Base-by-base conservation (phyloP, 2,329 filamentous ascomycete species). In the Proliferodiscus dingleyae region DNA sequence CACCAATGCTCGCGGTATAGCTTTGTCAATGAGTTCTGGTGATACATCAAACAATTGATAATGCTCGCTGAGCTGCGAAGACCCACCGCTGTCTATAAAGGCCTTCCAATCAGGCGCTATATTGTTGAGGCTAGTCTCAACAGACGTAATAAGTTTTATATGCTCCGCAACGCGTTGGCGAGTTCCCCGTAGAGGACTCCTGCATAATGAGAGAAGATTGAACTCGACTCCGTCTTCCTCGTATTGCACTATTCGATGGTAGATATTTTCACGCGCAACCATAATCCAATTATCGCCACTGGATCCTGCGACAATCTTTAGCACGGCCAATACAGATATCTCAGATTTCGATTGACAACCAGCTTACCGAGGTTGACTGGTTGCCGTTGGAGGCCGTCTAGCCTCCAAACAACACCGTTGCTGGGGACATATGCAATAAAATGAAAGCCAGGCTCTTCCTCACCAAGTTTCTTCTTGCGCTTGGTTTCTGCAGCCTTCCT, bases 361-460 rank as follows among this genome's bases (percentile, higher is more conserved):
- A 42, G 52, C 50, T 45, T 63, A 67, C 83, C 83, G 45, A 89
- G 70, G 45, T 73, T 76, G 26, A 80, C 75, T 3, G 89, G 91
- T 52, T 82, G 79, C 33, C 71, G 71, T 62, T 90, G 81, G 18
- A 96, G 71, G 4, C 91, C 91, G 64, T 97, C 91, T 4, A 97
- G 79, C 63, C 90, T 87, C 89, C 89, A 96, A 11, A 95, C 77
- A 45, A 79, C 71, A 2, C 79, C 82, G n/a, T 77, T 73, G 11
- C 81, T 77, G 2, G 88, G 87, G 23, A 96, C 81, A 61, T 91
- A 95, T 5, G 89, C 90, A 52, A 95, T 85, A 64, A 93, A 97
- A 62, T 97, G 91, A 61, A 85, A 93, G 0, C 79, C 82, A 10
- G 77, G 74, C n/a, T 87, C 78, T 0, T 73, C 67, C 5, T 75